Evolutionary conservation across 495 filamentous ascomycete genomes (phyloP).

Genomic region (Talaromyces adpressus): DNA sequence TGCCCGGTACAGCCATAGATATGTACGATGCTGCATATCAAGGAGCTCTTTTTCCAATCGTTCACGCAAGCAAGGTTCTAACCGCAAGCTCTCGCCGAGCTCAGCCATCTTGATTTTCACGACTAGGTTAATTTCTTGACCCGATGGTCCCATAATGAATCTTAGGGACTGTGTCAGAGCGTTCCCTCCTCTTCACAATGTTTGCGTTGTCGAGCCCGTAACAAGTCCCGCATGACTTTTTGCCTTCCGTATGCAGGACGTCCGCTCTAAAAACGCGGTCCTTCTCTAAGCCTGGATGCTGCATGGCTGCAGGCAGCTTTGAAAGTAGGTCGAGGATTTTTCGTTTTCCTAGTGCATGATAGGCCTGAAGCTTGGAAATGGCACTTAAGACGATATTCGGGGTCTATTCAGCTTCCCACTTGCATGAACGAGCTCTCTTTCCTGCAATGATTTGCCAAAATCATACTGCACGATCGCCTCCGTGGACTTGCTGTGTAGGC

Average conservation of each 20-base stretch:
- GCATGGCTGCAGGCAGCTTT: too few relatives aligned
- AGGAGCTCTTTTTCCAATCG: too few relatives aligned
- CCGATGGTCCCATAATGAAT: conserved; percentile 26
- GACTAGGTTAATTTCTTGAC: too few relatives aligned
- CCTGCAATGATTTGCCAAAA: conserved; percentile 21
- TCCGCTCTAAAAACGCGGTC: conserved; percentile 28
- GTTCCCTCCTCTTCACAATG: conserved; percentile 16
- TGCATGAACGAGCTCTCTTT: conserved; percentile 13
- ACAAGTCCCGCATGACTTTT: conserved; percentile 12
- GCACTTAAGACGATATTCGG: conserved; percentile 17
- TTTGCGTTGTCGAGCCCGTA: conserved; percentile 20
- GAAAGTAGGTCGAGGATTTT: conserved; percentile 15
- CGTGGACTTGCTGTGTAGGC: conserved; percentile 14
- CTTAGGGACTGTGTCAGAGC: conserved; percentile 15
- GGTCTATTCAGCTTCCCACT: conserved; percentile 19
- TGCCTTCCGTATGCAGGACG: conserved; percentile 18
- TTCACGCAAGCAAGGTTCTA: too few relatives aligned
- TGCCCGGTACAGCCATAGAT: too few relatives aligned
- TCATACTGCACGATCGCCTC: conserved; percentile 36
- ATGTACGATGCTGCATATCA: too few relatives aligned
- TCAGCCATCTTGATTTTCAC: too few relatives aligned
- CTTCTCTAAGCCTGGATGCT: conserved; percentile 14
- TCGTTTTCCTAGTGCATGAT: conserved; percentile 13
- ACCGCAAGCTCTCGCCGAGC: too few relatives aligned
- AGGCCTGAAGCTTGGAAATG: conserved; percentile 14